These are phyloP conservation scores for Rhizopogon sp. DNA, from an alignment of 768 basidiomycete genomes.

Conservation along the genomic window DNA sequence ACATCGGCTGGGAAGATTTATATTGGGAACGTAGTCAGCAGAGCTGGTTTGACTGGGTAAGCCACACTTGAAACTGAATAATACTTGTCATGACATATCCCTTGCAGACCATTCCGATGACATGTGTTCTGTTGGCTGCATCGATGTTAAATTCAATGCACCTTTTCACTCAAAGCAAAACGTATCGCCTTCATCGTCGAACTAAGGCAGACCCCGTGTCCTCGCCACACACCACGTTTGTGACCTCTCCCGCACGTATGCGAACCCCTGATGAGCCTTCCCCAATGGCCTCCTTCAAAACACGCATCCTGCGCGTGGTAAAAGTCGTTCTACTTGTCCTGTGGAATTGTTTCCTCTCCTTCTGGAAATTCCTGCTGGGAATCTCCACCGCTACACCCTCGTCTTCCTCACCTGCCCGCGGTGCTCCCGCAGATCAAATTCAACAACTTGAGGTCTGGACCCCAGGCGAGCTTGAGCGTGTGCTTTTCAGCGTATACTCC, in stretches of 20 bases:
- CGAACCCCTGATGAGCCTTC: conserved; percentile 28
- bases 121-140: conserved; percentile 46
- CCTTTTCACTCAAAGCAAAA: conserved; percentile 62
- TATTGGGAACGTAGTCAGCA: conserved; percentile 59
- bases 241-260: conserved; percentile 37
- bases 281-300: conserved; percentile 38
- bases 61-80: conserved; percentile 10
- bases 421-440: conserved; percentile 45
- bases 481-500: conserved; percentile 72
- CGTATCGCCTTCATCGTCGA: conserved; percentile 64
- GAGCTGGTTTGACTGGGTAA: conserved; percentile 81
- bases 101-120: conserved; percentile 59
- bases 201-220: conserved; percentile 51
- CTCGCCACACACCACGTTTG: conserved; percentile 66
- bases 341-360: conserved; percentile 51
- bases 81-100: conserved; percentile 5
- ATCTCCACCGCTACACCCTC: conserved; percentile 43
- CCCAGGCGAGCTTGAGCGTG: conserved; percentile 66
- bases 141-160: conserved; percentile 60
- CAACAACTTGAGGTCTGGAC: conserved; percentile 79
- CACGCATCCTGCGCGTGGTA: conserved; percentile 32
- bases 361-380: conserved; percentile 65
- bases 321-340: conserved; percentile 28
- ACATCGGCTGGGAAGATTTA: conserved; percentile 77
- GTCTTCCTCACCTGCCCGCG: conserved; percentile 24